Conservation (phyloP, 768 basidiomycete species). For the Fomitopsis pulvina region DNA sequence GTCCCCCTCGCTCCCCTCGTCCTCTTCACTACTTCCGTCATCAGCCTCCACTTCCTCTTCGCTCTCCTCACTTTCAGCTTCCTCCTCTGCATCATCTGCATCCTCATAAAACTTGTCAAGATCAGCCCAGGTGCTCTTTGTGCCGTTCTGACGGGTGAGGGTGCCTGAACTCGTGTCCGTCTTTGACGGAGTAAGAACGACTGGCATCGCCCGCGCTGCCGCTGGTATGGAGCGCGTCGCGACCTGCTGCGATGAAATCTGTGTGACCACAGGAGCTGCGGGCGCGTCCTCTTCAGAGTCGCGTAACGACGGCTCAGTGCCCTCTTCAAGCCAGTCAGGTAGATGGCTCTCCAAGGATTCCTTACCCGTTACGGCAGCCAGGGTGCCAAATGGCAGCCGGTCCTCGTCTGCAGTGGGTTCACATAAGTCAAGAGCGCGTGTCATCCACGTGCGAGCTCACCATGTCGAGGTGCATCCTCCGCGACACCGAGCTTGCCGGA, state of each 20-base stretch:
- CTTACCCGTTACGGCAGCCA: constrained; percentile 55
- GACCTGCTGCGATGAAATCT: constrained; percentile 37
- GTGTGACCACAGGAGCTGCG: constrained; percentile 23
- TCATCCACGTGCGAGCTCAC: constrained; percentile 1
- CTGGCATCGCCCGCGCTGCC: constrained; percentile 31
- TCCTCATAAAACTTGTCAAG: constrained; percentile 72
- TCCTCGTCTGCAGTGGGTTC: constrained; percentile 26
- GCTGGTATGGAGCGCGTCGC: constrained; percentile 21
- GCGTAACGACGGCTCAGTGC: constrained; percentile 72
- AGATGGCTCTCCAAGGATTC: constrained; percentile 47
- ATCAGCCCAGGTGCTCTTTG: constrained; percentile 46
- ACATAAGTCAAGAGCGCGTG: not conserved
- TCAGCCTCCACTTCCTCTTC: constrained; percentile 22
- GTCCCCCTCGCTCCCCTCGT: constrained; percentile 21
- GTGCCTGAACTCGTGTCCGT: constrained; percentile 39
- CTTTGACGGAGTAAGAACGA: constrained; percentile 52
- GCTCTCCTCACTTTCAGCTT: constrained; percentile 28
- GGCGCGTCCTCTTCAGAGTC: constrained; percentile 53
- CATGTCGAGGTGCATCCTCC: constrained; percentile 20
- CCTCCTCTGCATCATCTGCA: constrained; percentile 27
- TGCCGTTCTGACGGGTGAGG: constrained; percentile 25
- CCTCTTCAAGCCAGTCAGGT: constrained; percentile 86
- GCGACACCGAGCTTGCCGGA: constrained; percentile 58
- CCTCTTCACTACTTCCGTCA: constrained; percentile 12
- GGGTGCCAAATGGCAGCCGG: constrained; percentile 52